A percentile compares a stretch with the other conserved stretches of the same genome.
Evolutionary conservation across 2,329 filamentous ascomycete species (phyloP).

Genomic region (Colletotrichum liaoningense): DNA sequence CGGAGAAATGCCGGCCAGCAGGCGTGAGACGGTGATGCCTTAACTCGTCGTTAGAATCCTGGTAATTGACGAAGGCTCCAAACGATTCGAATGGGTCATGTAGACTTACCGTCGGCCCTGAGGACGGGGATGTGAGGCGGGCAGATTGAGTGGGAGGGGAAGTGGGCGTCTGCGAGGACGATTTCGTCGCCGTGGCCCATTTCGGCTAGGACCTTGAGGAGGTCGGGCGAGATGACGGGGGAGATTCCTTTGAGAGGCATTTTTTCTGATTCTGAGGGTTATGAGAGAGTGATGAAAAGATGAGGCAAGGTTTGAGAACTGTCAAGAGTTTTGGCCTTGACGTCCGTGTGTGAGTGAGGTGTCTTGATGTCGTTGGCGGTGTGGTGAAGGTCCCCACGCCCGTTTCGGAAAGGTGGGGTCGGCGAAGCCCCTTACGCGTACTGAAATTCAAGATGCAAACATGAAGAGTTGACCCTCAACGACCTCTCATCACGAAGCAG

Average conservation of each 20-base stretch:
- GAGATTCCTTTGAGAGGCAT: constrained; percentile 31
- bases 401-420: not conserved
- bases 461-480: not conserved
- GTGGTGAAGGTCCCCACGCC: not conserved
- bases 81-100: no score
- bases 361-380: not conserved
- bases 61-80: no score
- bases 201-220: constrained; percentile 33
- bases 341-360: not conserved
- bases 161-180: constrained; percentile 29
- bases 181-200: constrained; percentile 34
- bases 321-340: not conserved
- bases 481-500: no score
- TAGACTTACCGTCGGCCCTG: constrained; percentile 22
- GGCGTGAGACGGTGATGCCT: constrained; percentile 31
- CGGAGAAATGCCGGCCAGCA: constrained; percentile 24
- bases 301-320: not conserved
- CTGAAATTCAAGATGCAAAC: not conserved
- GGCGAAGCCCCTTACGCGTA: not conserved
- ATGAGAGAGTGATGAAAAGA: not conserved
- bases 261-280: not conserved
- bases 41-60: no score
- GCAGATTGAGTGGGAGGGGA: constrained; percentile 32
- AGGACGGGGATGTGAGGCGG: constrained; percentile 30
- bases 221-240: constrained; percentile 31